Evolutionary conservation across 2,329 filamentous ascomycete genomes (phyloP).

Genomic region (Colletotrichum incanum): DNA sequence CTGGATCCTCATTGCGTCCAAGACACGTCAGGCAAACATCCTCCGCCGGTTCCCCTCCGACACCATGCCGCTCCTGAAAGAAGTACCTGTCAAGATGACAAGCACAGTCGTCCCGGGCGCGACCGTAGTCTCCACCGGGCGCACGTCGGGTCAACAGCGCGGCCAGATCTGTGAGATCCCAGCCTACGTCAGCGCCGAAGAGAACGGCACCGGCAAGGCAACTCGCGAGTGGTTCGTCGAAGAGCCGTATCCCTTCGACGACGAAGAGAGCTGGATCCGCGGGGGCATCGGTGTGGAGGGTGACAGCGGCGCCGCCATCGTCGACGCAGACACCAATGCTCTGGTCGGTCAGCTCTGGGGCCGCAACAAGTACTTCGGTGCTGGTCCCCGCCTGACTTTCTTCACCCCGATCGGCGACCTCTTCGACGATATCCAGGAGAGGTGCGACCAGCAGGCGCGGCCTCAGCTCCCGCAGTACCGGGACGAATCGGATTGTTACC

Average conservation of each 20-base stretch:
- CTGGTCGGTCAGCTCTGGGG: slow-evolving; percentile 63
- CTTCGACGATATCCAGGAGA: slow-evolving; percentile 63
- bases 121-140: slow-evolving; percentile 57
- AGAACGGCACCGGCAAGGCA: slow-evolving; percentile 59
- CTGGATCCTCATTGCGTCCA: slow-evolving; percentile 59
- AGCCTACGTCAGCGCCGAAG: slow-evolving; percentile 57
- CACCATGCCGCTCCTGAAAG: slow-evolving; percentile 50
- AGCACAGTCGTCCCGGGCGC: slow-evolving; percentile 54
- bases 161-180: slow-evolving; percentile 62
- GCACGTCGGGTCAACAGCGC: slow-evolving; percentile 60
- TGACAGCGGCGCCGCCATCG: slow-evolving; percentile 61
- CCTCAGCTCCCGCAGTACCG: slow-evolving; percentile 59
- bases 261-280: slow-evolving; percentile 62
- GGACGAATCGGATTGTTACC: slow-evolving; percentile 58
- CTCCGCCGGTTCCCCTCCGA: slow-evolving; percentile 58
- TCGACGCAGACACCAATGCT: slow-evolving; percentile 57
- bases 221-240: slow-evolving; percentile 65
- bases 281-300: slow-evolving; percentile 62
- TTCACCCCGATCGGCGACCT: slow-evolving; percentile 63
- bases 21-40: slow-evolving; percentile 56
- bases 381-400: slow-evolving; percentile 58
- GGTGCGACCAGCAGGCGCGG: slow-evolving; percentile 56
- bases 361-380: slow-evolving; percentile 59
- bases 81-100: slow-evolving; percentile 52
- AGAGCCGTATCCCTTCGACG: slow-evolving; percentile 54